phyloP scores from a whole-genome alignment of 2,329 filamentous ascomycete species.

The Magnaporthiopsis rhizophila region DNA sequence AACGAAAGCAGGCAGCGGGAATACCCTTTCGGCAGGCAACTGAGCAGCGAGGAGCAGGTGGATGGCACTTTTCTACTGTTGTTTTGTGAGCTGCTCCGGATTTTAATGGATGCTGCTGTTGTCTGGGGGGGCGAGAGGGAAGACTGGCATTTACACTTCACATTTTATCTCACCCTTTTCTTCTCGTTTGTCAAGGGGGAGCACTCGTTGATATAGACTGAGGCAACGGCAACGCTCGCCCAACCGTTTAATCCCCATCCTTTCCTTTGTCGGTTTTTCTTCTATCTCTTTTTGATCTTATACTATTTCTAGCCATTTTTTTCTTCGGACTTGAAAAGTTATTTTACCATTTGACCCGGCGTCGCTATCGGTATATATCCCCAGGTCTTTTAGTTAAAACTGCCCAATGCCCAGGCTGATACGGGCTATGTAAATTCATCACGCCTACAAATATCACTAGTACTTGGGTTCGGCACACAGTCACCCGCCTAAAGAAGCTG shows the following conservation, averaged over 20 bases:
- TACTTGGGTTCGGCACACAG: too few relatives aligned
- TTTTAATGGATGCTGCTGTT: neutral
- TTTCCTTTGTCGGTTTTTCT: neutral
- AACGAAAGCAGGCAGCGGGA: too few relatives aligned
- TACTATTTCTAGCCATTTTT: neutral
- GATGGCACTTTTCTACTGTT: neutral
- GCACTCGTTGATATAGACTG: neutral
- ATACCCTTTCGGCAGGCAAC: too few relatives aligned
- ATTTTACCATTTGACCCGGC: too few relatives aligned
- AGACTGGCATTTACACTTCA: neutral
- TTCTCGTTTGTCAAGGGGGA: neutral
- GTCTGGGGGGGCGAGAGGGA: neutral
- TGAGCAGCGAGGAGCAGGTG: too few relatives aligned
- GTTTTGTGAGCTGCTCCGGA: neutral
- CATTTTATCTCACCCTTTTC: neutral
- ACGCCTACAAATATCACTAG: too few relatives aligned
- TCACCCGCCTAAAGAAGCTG: neutral
- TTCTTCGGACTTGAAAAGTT: neutral
- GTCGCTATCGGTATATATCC: too few relatives aligned
- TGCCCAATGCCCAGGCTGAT: too few relatives aligned
- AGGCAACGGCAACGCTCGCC: neutral
- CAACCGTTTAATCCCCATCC: neutral
- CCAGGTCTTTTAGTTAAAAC: too few relatives aligned
- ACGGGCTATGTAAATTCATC: too few relatives aligned
- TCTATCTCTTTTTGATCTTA: neutral